Evolutionary conservation across 805 yeast species (phyloP), one percentile per base, ranked within the genome.

Genomic region (Ogataea polymorpha): DNA sequence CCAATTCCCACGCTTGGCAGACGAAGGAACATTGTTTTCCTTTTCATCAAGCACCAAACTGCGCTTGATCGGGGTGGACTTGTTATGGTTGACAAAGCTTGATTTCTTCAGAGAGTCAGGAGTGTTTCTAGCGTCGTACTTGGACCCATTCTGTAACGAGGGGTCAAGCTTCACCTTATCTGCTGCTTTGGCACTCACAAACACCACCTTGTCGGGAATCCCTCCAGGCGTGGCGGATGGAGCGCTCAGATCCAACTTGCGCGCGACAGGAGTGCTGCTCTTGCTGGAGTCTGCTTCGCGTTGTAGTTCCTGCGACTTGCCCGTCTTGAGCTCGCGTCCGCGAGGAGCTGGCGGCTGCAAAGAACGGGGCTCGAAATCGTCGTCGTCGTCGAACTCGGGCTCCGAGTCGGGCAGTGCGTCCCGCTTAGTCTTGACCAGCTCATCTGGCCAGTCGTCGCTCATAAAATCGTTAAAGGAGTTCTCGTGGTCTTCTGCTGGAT

Each of bases 131-230:
- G 85, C 79, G 35, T 81, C 72, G 49, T 71, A 79, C n/a, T 72
- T 58, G 37, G 68, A 62, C 2, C 66, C 68, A 4, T 61, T 60
- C 4, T 68, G 54, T 10, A 69, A 55, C 3, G 65, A 54, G 1
- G 69, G 61, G 39, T 71, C 71, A 18, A 67, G 66, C 46, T 74
- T 81, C 7, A 82, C 60, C 8, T 72, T 64, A 25, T 75, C 75
- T 0, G 89, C 89, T 8, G 74, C 76, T 49, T 75, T 76, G 2
- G 89, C 87, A 39, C 80, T 74, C 28, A 80, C 82, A 63, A 82
- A 82, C 14, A 54, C 48, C 14, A 61, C 62, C 7, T 43, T 53
- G 17, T 50, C 47, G 1, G 65, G 65, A 24, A 60, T 54, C 2
- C 31, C 27, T 5, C 39, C 33, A 7, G 42, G 48, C 13, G 56